Evolutionary conservation across 345 rosid species (phyloP).

Genomic region (Salix purpurea): DNA sequence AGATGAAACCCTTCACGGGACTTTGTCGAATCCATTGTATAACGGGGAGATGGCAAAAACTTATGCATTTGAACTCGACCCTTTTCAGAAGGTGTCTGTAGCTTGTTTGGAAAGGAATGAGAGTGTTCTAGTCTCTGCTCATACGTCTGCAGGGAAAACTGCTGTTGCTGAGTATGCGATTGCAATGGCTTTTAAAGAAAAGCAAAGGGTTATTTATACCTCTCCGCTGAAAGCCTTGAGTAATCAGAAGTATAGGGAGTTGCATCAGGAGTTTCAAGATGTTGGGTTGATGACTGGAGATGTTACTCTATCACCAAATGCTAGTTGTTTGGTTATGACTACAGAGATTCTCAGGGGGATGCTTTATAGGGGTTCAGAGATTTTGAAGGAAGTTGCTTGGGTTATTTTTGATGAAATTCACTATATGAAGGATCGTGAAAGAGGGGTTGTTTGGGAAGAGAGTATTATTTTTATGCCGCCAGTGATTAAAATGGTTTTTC

Average conservation of each 20-base stretch:
- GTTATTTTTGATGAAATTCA: conserved; percentile 97
- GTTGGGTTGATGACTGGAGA: conserved; percentile 99
- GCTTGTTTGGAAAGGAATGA: conserved; percentile 91
- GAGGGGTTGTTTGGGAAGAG: conserved; percentile 99
- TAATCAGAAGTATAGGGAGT: conserved; percentile 93
- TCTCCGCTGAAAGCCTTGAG: conserved; percentile 97
- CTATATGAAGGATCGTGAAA: conserved; percentile 95
- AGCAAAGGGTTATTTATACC: conserved; percentile 90
- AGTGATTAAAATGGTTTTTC: conserved; percentile 96
- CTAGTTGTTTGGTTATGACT: conserved; percentile 94
- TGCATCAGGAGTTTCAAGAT: conserved; percentile 86
- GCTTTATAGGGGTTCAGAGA: conserved; percentile 94
- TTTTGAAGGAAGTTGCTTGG: conserved; percentile 97
- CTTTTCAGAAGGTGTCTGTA: conserved; percentile 80
- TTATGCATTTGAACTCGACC: conserved; percentile 73
- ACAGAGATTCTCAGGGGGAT: conserved; percentile 95
- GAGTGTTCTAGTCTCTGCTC: conserved; percentile 93
- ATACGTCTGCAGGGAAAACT: conserved; percentile 97
- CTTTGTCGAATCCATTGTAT: conserved; percentile 67
- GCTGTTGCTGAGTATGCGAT: conserved; percentile 98
- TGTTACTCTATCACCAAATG: conserved; percentile 91
- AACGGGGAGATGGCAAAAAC: conserved; percentile 80
- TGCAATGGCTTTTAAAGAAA: conserved; percentile 94
- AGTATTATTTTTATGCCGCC: conserved; percentile 93
- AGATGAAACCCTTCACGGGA: conserved; percentile 58